Percentiles rank a stretch among this genome's conserved stretches.
Evolutionary conservation across 1,284 basidiomycete genomes (phyloP).

Genomic region (Tilletia indica): DNA sequence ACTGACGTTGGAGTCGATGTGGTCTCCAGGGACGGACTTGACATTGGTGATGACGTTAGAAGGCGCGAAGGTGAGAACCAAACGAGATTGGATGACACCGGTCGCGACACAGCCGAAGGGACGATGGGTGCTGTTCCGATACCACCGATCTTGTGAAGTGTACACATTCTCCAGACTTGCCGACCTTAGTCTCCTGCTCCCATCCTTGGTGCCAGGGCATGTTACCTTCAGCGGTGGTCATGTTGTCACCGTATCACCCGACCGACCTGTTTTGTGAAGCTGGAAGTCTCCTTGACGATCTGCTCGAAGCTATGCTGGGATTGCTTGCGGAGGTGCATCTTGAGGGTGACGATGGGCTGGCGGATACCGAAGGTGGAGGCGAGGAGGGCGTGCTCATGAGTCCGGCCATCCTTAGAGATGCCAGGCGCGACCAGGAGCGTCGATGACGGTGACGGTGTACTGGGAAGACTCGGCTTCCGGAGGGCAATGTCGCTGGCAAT

Average conservation of each 20-base stretch:
- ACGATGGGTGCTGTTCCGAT: slow-evolving; percentile 99
- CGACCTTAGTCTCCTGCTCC: slow-evolving; percentile 73
- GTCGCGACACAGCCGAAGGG: slow-evolving; percentile 99
- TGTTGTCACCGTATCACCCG: slow-evolving; percentile 99
- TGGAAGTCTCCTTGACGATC: too few species aligned
- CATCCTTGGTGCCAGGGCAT: slow-evolving; percentile 99
- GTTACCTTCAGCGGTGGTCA: slow-evolving; percentile 79
- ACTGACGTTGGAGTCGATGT: slow-evolving; percentile 89
- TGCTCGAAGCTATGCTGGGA: too few species aligned
- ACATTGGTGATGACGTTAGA: slow-evolving; percentile 99
- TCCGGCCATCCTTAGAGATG: too few species aligned
- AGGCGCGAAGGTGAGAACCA: slow-evolving; percentile 92
- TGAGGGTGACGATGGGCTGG: too few species aligned
- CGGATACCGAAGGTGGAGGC: too few species aligned
- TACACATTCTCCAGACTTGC: slow-evolving; percentile 98
- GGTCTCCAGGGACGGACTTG: slow-evolving; percentile 99
- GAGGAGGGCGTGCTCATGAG: too few species aligned
- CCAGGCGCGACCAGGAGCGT: slow-evolving; percentile 67
- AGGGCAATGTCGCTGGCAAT: too few species aligned
- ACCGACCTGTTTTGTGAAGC: too few species aligned
- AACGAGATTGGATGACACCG: slow-evolving; percentile 98
- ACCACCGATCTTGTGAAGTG: slow-evolving; percentile 99
- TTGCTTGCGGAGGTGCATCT: too few species aligned
- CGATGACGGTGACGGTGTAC: slow-evolving; percentile 95
- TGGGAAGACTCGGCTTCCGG: slow-evolving; percentile 99